Base-by-base conservation (phyloP, 768 basidiomycete species). In the Tricholoma furcatifolium region DNA sequence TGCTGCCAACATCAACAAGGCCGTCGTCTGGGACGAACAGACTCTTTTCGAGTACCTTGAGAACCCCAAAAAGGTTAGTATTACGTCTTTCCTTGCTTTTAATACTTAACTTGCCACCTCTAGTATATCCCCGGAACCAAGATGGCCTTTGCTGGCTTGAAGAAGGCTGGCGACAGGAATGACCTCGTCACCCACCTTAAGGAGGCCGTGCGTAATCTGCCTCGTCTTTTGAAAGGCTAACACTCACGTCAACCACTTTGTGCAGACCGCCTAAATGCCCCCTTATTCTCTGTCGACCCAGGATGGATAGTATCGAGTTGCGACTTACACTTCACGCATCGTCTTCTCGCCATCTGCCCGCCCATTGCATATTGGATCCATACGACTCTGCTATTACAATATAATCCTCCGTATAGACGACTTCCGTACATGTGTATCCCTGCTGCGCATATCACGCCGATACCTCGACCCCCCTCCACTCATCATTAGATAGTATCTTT, bases 101-200 rank as follows among this genome's bases (percentile, higher is more conserved):
- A 17, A 27, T 2, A 6, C 41, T 43, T 1, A 43, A 21, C 4
- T 11, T n/a, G n/a, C 0, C 12, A 9, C 8, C 18, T 24, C 1
- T 54, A 91, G 89, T 94, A 93, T 76, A 95, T 95, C 60, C 92
- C 92, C 35, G 94, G 95, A 43, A 97, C 95, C 46, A 97, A 96
- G 79, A 98, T 98, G 95, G 95, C 94, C 53, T 98, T 97, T 63
- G 93, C 94, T 60, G 96, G 96, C 65, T 75, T 98, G 69, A 98
- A 98, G 87, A 98, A 98, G 84, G 92, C 92, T 9, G 93, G 94
- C 81, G 95, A 98, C 71, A 87, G 95, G 75, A 90, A 85, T 68
- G 95, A 98, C 75, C 85, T 98, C 64, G 81, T 98, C 65, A 84
- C 93, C 53, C 84, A 78, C 68, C 78, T 95, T 63, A 90, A 90